Evolutionary conservation across 345 rosid species (phyloP).

Genomic region (Populus nigra): DNA sequence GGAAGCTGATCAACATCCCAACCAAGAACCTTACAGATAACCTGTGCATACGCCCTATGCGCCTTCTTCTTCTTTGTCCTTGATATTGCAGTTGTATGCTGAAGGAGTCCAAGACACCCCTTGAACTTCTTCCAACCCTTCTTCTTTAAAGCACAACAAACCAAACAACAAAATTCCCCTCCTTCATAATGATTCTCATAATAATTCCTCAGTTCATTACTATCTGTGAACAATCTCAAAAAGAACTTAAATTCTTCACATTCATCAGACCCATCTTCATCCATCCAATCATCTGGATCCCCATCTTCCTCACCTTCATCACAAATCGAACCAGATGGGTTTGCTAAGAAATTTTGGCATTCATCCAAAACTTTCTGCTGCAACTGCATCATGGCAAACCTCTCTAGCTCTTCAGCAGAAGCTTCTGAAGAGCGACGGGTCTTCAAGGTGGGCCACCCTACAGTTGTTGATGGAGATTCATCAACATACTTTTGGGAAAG

Average conservation of each 20-base stretch:
- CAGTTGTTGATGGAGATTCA: background rate
- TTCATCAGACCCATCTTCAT: constrained; percentile 27
- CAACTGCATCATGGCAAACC: background rate
- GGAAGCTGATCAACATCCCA: constrained; percentile 61
- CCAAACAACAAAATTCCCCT: constrained; percentile 64
- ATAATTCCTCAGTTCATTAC: constrained; percentile 49
- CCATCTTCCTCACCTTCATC: constrained; percentile 33
- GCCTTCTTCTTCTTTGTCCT: constrained; percentile 53
- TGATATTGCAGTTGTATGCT: constrained; percentile 47
- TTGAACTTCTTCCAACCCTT: constrained; percentile 49
- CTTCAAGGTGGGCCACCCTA: background rate
- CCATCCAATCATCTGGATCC: constrained; percentile 22
- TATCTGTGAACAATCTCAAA: constrained; percentile 42
- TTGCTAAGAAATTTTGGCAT: constrained; percentile 41
- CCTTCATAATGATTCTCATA: constrained; percentile 47
- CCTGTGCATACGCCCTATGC: constrained; percentile 66
- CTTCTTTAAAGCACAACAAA: constrained; percentile 52
- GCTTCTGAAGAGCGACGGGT: background rate
- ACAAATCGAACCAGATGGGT: background rate
- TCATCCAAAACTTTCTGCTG: constrained; percentile 39
- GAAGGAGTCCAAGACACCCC: constrained; percentile 57
- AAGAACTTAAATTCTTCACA: constrained; percentile 45
- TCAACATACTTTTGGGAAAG: background rate
- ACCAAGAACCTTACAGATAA: constrained; percentile 69
- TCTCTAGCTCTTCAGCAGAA: background rate